Conservation (phyloP, 768 basidiomycete species). For the Pseudohyphozyma bogoriensis region DNA sequence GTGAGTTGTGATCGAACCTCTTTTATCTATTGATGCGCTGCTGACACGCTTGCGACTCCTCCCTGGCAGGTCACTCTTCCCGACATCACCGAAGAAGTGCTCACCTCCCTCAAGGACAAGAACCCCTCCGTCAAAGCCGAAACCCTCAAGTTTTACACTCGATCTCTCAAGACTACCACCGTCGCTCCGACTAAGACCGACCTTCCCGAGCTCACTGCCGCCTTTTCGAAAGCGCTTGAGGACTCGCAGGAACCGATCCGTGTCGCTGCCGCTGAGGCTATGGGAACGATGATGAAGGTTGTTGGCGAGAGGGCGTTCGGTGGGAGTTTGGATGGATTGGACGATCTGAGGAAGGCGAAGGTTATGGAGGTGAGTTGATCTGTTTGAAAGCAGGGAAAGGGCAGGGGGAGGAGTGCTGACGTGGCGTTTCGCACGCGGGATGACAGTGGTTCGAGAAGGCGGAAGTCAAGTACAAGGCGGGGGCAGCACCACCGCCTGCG, state of each 20-base stretch:
- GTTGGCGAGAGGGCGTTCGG: constrained; percentile 85
- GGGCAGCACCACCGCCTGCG: constrained; percentile 40
- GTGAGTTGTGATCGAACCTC: constrained; percentile 45
- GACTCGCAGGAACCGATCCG: constrained; percentile 83
- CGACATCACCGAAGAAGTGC: constrained; percentile 73
- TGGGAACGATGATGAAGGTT: constrained; percentile 92
- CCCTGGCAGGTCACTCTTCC: too few relatives aligned
- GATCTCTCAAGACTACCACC: constrained; percentile 63
- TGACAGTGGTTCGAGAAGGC: constrained; percentile 81
- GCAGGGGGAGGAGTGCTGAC: too few relatives aligned
- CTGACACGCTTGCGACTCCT: constrained; percentile 1
- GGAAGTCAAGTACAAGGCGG: constrained; percentile 70
- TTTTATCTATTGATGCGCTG: neutral
- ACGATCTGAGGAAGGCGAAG: constrained; percentile 78
- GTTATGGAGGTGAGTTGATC: constrained; percentile 96
- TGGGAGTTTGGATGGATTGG: constrained; percentile 70
- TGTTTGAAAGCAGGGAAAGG: too few relatives aligned
- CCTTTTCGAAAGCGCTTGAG: constrained; percentile 63
- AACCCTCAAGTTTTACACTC: constrained; percentile 71
- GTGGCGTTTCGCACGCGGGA: too few relatives aligned
- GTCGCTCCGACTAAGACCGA: constrained; percentile 61
- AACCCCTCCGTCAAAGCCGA: constrained; percentile 96
- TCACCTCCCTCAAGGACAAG: constrained; percentile 68
- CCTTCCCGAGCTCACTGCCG: constrained; percentile 70
- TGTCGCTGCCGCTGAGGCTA: constrained; percentile 73